Percentiles rank a stretch among this genome's conserved stretches.
Evolutionary conservation across 306 rosid species (phyloP).

Genomic region (Cucurbita maxima): DNA sequence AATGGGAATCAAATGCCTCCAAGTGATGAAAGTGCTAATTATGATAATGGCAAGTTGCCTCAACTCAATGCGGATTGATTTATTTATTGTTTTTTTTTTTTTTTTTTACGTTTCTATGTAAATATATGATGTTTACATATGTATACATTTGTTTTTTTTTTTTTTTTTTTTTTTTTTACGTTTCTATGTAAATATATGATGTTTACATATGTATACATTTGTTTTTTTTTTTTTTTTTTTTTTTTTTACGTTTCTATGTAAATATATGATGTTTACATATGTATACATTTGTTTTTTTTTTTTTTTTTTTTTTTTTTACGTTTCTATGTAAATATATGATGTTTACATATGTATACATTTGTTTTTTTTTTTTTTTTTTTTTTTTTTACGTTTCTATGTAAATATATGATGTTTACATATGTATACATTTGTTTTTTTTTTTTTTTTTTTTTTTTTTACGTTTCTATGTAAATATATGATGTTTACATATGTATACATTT

Average conservation of each 20-base stretch:
- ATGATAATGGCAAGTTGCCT: neutral
- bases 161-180: neutral
- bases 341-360: neutral
- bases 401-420: neutral
- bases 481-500: neutral
- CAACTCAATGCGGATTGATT: neutral
- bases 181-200: neutral
- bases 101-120: neutral
- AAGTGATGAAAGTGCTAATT: slow-evolving; percentile 3
- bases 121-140: neutral
- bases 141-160: neutral
- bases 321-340: neutral
- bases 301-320: neutral
- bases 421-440: neutral
- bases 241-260: neutral
- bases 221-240: neutral
- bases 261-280: neutral
- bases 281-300: neutral
- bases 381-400: neutral
- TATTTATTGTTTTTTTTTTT: no score
- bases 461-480: neutral
- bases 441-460: neutral
- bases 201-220: neutral
- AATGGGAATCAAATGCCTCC: neutral
- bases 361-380: neutral